These are phyloP conservation scores for Neophaeococcomyces aloes DNA, from an alignment of 2,329 filamentous ascomycete genomes.

Conservation along the genomic window DNA sequence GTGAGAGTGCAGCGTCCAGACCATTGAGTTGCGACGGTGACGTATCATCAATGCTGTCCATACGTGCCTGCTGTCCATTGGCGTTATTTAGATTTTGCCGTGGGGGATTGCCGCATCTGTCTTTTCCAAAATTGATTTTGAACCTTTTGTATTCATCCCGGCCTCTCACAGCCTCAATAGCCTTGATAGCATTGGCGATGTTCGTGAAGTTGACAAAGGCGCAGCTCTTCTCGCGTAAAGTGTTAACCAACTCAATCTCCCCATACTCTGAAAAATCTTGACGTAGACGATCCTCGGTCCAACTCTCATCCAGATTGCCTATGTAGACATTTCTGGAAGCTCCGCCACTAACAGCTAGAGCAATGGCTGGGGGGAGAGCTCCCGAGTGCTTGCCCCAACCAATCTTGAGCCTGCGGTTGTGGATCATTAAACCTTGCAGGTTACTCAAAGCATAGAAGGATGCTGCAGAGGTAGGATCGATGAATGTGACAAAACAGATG, in stretches of 20 bases:
- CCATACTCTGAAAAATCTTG: slow-evolving; percentile 97
- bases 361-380: slow-evolving; percentile 87
- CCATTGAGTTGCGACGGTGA: slow-evolving; percentile 50
- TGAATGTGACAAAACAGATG: slow-evolving; percentile 99
- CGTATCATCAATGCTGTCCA: slow-evolving; percentile 40
- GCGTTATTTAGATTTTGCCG: slow-evolving; percentile 62
- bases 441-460: slow-evolving; percentile 98
- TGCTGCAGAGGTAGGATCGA: slow-evolving; percentile 92
- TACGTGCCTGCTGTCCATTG: slow-evolving; percentile 56
- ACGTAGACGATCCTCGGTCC: slow-evolving; percentile 88
- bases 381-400: slow-evolving; percentile 99
- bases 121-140: slow-evolving; percentile 99
- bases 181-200: slow-evolving; percentile 98
- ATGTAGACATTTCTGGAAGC: slow-evolving; percentile 98
- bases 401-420: slow-evolving; percentile 95
- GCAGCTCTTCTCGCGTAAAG: slow-evolving; percentile 95
- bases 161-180: slow-evolving; percentile 87
- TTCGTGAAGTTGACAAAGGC: slow-evolving; percentile 99
- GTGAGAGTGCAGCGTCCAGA: slow-evolving; percentile 44
- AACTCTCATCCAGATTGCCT: slow-evolving; percentile 92
- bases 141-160: slow-evolving; percentile 96
- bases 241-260: slow-evolving; percentile 95
- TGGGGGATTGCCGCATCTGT: slow-evolving; percentile 91
- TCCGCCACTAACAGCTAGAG: slow-evolving; percentile 87
- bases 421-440: slow-evolving; percentile 95